A percentile compares a stretch with the other conserved stretches of the same genome.
Conservation (phyloP, 257 asterid genomes). For the Osmanthus fragrans region DNA sequence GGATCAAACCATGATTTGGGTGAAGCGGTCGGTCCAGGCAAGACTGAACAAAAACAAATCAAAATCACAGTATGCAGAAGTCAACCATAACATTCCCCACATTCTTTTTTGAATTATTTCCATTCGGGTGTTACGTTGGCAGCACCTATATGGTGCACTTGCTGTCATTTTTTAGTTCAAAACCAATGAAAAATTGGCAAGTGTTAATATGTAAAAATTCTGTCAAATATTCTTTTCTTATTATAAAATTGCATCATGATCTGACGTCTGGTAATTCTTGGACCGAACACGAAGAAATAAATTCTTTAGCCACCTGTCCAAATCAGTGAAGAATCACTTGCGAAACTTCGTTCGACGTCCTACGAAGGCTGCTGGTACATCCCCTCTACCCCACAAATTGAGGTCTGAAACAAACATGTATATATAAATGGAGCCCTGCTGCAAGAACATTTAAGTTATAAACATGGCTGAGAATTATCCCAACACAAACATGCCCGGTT, state of each 20-base stretch:
- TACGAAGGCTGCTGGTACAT: constrained; percentile 46
- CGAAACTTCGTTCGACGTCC: constrained; percentile 65
- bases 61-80: constrained; percentile 47
- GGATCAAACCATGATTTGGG: too few species aligned
- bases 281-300: constrained; percentile 23
- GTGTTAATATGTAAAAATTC: too few species aligned
- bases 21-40: constrained; percentile 38
- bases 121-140: too few species aligned
- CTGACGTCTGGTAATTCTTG: constrained; percentile 35
- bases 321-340: constrained; percentile 39
- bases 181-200: too few species aligned
- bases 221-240: too few species aligned
- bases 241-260: constrained; percentile 19
- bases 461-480: constrained; percentile 43
- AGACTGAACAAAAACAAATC: constrained; percentile 18
- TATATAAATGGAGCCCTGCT: constrained; percentile 1
- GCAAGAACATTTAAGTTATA: constrained; percentile 9
- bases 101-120: too few species aligned
- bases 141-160: too few species aligned
- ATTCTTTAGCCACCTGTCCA: constrained; percentile 55
- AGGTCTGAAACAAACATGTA: constrained; percentile 16
- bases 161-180: too few species aligned
- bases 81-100: constrained; percentile 33
- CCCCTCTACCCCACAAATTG: constrained; percentile 12
- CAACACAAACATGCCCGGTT: constrained; percentile 23